Percentiles rank a stretch among this genome's conserved stretches.
Evolutionary conservation across 306 rosid genomes (phyloP).

Genomic region (Glycine tomentella): DNA sequence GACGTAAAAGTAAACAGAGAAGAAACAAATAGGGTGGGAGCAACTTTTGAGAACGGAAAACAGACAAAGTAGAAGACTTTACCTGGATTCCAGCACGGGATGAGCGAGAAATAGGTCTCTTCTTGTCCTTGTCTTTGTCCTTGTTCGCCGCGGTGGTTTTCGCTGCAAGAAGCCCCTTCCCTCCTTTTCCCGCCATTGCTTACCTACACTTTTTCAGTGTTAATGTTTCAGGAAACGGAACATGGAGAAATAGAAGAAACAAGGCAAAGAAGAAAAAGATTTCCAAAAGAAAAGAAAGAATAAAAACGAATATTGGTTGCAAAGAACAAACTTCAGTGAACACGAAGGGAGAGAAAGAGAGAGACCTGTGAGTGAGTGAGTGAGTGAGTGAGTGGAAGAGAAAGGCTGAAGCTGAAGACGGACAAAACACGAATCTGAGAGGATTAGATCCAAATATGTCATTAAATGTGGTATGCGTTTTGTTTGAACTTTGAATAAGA

Average conservation of each 20-base stretch:
- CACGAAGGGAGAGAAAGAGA: not conserved
- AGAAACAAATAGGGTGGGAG: no score
- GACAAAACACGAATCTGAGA: not conserved
- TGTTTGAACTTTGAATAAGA: constrained; percentile 5
- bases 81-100: constrained; percentile 99
- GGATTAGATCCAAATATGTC: not conserved
- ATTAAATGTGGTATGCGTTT: constrained; percentile 38
- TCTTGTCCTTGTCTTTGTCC: constrained; percentile 88
- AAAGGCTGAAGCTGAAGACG: not conserved
- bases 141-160: constrained; percentile 91
- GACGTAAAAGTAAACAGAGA: no score
- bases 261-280: not conserved
- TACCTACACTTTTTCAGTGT: constrained; percentile 34
- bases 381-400: not conserved
- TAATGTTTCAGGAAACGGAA: not conserved
- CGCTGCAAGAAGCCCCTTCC: constrained; percentile 91
- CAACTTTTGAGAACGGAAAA: not conserved
- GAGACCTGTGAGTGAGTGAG: constrained; percentile 4
- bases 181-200: constrained; percentile 95
- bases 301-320: not conserved
- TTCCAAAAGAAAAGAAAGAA: not conserved
- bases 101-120: constrained; percentile 87
- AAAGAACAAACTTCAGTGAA: not conserved
- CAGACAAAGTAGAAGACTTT: not conserved
- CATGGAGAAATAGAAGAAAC: no score